A percentile compares a stretch with the other conserved stretches of the same genome.
Conservation (phyloP, 1,139 yeast species). For the Candida tetrigidarum region DNA sequence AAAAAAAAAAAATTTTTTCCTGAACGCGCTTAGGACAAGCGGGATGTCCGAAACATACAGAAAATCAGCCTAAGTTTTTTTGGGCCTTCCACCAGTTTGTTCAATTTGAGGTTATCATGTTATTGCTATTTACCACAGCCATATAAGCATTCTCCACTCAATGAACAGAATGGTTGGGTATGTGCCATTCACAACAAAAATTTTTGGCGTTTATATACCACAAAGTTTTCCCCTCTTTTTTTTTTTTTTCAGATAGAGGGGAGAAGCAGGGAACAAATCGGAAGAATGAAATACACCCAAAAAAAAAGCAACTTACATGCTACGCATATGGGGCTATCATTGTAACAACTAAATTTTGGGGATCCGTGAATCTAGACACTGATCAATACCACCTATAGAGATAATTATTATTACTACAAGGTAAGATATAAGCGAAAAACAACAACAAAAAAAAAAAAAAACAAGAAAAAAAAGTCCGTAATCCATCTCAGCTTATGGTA, state of each 20-base stretch:
- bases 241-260: no score
- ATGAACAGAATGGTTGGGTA: no score
- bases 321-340: no score
- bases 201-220: neutral
- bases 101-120: no score
- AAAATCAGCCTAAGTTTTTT: neutral
- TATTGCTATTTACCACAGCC: no score
- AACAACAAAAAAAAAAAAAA: neutral
- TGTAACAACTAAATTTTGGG: no score
- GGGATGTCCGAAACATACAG: neutral
- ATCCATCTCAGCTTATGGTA: neutral
- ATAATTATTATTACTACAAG: no score
- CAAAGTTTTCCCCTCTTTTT: conserved; percentile 2
- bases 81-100: no score
- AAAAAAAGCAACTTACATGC: neutral
- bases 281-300: neutral
- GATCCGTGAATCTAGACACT: no score
- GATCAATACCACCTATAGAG: neutral
- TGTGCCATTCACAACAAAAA: neutral
- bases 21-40: neutral
- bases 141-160: no score
- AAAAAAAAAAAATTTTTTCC: neutral
- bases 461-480: neutral
- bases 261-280: neutral
- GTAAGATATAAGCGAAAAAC: no score